Conservation (phyloP, 2,329 filamentous ascomycete genomes). For the Calonectria pteridis region DNA sequence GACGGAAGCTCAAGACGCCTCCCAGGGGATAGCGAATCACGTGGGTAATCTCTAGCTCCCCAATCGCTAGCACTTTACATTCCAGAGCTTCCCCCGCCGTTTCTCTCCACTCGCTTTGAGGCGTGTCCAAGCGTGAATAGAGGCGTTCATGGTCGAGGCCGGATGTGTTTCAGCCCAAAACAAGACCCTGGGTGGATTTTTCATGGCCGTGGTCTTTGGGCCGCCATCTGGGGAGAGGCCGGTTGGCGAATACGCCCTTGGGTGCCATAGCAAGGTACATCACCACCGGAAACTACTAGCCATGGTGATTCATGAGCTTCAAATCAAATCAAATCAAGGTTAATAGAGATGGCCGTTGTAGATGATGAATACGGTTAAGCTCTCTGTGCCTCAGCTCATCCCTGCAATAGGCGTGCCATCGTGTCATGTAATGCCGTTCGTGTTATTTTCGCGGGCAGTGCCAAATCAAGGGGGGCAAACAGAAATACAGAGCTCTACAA, state of each 20-base stretch:
- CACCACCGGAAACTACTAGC: background rate
- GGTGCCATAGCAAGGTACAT: background rate
- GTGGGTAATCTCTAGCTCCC: constrained; percentile 2
- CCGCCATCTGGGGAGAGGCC: background rate
- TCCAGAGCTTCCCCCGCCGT: background rate
- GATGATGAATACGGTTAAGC: background rate
- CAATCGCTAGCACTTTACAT: background rate
- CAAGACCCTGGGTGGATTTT: background rate
- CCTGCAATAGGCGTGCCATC: background rate
- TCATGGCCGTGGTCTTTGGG: background rate
- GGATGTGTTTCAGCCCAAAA: background rate
- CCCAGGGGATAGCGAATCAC: background rate
- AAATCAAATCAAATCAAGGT: background rate
- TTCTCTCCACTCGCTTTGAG: background rate
- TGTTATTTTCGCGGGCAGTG: background rate
- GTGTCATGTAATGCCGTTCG: background rate
- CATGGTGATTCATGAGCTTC: background rate
- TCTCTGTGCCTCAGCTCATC: background rate
- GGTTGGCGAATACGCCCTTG: background rate
- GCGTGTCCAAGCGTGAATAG: background rate
- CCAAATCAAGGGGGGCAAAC: background rate
- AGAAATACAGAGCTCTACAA: background rate
- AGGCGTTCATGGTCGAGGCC: background rate
- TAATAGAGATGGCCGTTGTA: background rate
- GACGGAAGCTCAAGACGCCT: background rate